Evolutionary conservation across 2,329 filamentous ascomycete species (phyloP), one percentile per base, ranked within the genome.

Genomic region (Colletotrichum spaethianum): DNA sequence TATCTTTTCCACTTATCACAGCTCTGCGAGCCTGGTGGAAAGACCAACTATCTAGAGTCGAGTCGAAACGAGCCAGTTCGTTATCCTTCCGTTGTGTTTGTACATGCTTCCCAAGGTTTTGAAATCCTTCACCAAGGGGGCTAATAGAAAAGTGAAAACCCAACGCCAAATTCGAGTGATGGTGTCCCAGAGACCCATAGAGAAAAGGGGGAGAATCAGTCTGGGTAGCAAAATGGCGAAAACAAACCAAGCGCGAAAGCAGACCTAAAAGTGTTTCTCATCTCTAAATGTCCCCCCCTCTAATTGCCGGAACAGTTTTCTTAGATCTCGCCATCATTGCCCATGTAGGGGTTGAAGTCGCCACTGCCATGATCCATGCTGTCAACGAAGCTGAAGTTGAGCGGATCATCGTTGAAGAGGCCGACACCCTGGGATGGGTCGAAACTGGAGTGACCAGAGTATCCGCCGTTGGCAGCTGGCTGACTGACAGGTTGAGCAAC

Each of bases 251-350:
- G 46, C 11, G 42, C 4, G 26, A 61, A 61, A n/a, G 36, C 33
- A 53, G 50, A 52, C 56, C 57, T 11, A 16, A 33, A 38, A 53
- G 36, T n/a, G 7, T 26, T 26, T 26, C 52, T 14, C 26, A 7
- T 65, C 23, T 40, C 23, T 28, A 12, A 31, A 28, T 18, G 23
- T 56, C n/a, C 7, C 31, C 48, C 26, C n/a, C 4, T n/a, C 4
- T n/a, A 1, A 1, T n/a, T 28, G n/a, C 20, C 23, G 20, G 26
- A n/a, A 4, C 28, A 9, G 31, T 8, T 26, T 20, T 14, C 61
- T 77, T 71, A 85, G 67, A 81, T 79, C 75, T 85, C 83, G 52
- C 82, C 83, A 18, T 84, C 82, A 4, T 76, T 75, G 26, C 78
- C 76, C 48, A 75, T 74, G 20, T 79, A 79, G 33, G 73, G 63